Base-by-base conservation (phyloP, 805 yeast species). In the Candida xiaguanensis region DNA sequence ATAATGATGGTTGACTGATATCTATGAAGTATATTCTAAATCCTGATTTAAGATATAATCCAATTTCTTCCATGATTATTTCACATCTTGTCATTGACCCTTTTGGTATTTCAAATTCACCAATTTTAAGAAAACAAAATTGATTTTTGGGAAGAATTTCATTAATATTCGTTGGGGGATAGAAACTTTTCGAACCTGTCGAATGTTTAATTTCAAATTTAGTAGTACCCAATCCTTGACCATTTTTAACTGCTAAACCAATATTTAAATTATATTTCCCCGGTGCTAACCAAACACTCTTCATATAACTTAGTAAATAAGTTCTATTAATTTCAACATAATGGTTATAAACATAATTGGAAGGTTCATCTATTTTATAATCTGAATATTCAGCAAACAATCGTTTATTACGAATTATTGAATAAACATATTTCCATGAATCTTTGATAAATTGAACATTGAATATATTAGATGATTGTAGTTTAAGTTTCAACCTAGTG, bases 201-300 rank as follows among this genome's bases (percentile, higher is more conserved):
- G 56, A 43, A 40, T 63, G 63, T 14, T 53, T 50, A 6, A 78
- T 61, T 46, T 69, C 75, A 46, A 79, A 78, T 47, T 70, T 69
- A 13, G 80, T 75, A 12, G 82, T 77, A 2, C 82, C 83, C 19
- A 80, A 54, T 0, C 85, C 85, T 38, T 65, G 60, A 1, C 75
- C 77, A 43, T 72, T 70, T 37, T 74, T 73, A n/a, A 77, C 59
- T 5, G 75, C 72, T 18, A 77, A 51, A 0, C 78, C 82, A 36
- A 75, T 67, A 31, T 75, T 68, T 20, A 76, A 51, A 45, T 75
- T 75, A 51, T 77, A 77, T 11, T 53, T 50, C 3, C 78, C 82
- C 0, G 75, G 72, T 1, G 75, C 56, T 15, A 77, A 51, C 65
- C 74, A 67, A 5, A 75, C 50, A 1, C 59, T 52, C 43, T 75